phyloP scores from a whole-genome alignment of 176 grass and related monocot genomes.

The Stipa capillata region DNA sequence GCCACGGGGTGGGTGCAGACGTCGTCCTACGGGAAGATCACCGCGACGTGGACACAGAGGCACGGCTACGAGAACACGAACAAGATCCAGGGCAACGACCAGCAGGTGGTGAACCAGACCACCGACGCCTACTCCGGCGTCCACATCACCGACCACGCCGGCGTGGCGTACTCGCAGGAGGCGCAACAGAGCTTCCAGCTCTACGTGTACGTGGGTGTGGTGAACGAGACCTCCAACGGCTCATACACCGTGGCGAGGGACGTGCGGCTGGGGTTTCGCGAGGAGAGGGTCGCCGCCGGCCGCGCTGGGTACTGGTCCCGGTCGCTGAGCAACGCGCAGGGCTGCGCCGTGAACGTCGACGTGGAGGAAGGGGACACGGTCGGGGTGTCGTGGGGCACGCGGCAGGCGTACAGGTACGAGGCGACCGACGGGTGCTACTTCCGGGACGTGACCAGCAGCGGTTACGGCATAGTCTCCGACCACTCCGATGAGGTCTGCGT shows the following conservation, averaged over 20 bases:
- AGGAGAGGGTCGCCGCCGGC: slow-evolving; percentile 57
- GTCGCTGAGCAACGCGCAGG: slow-evolving; percentile 57
- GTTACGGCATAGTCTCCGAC: slow-evolving; percentile 26
- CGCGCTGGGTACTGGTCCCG: slow-evolving; percentile 41
- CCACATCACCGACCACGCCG: slow-evolving; percentile 28
- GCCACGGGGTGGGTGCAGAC: slow-evolving; percentile 59
- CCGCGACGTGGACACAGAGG: slow-evolving; percentile 47
- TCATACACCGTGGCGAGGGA: slow-evolving; percentile 22
- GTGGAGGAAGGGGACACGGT: slow-evolving; percentile 35
- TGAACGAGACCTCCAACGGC: slow-evolving; percentile 19
- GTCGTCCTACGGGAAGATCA: slow-evolving; percentile 66
- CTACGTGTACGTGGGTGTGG: slow-evolving; percentile 29
- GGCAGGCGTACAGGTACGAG: slow-evolving; percentile 60
- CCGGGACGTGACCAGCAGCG: slow-evolving; percentile 37
- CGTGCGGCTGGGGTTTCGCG: slow-evolving; percentile 35
- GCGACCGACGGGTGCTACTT: slow-evolving; percentile 51
- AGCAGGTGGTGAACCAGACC: slow-evolving; percentile 50
- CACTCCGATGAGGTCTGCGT: slow-evolving; percentile 29
- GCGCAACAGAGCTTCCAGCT: slow-evolving; percentile 52
- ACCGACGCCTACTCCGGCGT: slow-evolving; percentile 44
- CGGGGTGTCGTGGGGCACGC: slow-evolving; percentile 28
- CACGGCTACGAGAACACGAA: slow-evolving; percentile 50
- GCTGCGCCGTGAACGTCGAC: slow-evolving; percentile 22
- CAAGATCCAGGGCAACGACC: neutral
- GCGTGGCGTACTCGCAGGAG: slow-evolving; percentile 50